Evolutionary conservation across 1,284 basidiomycete genomes (phyloP).

Genomic region (Vanrija sp.): DNA sequence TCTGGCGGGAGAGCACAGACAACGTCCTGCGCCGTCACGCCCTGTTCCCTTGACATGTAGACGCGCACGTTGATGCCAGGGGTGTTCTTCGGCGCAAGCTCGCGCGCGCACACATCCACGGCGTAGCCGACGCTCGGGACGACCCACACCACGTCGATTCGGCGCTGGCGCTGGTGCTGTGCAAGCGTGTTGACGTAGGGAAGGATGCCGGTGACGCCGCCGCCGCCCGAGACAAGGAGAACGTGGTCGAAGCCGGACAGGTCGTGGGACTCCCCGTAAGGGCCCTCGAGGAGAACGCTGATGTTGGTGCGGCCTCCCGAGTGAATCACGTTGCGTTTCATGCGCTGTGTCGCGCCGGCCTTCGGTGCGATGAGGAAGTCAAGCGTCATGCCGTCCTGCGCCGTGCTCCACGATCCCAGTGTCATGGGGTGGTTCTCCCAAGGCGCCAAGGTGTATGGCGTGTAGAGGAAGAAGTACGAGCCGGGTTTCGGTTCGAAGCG

Average conservation of each 20-base stretch:
- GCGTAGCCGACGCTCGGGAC: constrained; percentile 20
- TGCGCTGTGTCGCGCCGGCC: constrained; percentile 15
- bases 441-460: constrained; percentile 12
- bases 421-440: constrained; percentile 30
- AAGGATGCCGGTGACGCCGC: constrained; percentile 23
- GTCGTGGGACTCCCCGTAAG: constrained; percentile 22
- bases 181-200: constrained; percentile 18
- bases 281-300: constrained; percentile 27
- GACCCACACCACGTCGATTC: constrained; percentile 21
- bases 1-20: neutral
- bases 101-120: constrained; percentile 14
- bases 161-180: neutral
- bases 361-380: constrained; percentile 19
- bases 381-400: constrained; percentile 2
- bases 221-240: constrained; percentile 22
- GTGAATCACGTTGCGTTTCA: neutral
- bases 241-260: constrained; percentile 19
- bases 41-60: neutral
- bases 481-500: constrained; percentile 19
- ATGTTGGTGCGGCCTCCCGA: neutral
- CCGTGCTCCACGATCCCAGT: constrained; percentile 13
- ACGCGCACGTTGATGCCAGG: constrained; percentile 1
- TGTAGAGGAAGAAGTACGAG: constrained; percentile 26
- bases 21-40: neutral
- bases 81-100: constrained; percentile 5